A percentile compares a stretch with the other conserved stretches of the same genome.
Evolutionary conservation across 345 rosid species (phyloP).

Genomic region (Acer saccharum): DNA sequence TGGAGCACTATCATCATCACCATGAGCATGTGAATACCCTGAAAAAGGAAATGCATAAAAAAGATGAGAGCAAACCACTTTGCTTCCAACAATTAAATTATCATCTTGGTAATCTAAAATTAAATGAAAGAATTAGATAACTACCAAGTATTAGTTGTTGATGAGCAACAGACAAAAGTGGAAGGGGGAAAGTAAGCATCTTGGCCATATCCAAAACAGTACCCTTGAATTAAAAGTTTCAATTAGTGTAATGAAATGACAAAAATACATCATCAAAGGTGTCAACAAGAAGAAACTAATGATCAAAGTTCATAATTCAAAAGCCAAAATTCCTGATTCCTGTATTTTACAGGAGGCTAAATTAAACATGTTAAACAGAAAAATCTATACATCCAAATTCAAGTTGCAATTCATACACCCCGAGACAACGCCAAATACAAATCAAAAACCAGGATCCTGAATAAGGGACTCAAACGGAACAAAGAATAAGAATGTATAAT

Average conservation of each 20-base stretch:
- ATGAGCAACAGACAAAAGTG: conserved; percentile 75
- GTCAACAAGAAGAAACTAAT: conserved; percentile 5
- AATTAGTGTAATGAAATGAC: conserved; percentile 20
- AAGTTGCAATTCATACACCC: background rate
- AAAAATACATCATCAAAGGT: background rate
- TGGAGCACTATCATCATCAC: conserved; percentile 43
- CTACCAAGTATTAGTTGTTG: conserved; percentile 84
- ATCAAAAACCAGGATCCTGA: background rate
- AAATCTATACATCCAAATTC: background rate
- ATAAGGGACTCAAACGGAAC: background rate
- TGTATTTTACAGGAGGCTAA: background rate
- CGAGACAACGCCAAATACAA: background rate
- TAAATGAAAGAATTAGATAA: conserved; percentile 2
- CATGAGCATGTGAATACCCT: conserved; percentile 57
- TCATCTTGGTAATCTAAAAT: conserved; percentile 13
- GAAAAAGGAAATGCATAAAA: conserved; percentile 29
- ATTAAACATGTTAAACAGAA: background rate
- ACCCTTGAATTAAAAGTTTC: conserved; percentile 52
- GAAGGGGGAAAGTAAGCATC: conserved; percentile 74
- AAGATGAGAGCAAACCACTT: conserved; percentile 9
- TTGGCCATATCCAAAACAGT: conserved; percentile 69
- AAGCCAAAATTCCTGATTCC: background rate
- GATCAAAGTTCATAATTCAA: background rate
- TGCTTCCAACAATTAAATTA: conserved; percentile 13
- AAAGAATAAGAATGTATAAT: conserved; percentile 1